Base-by-base conservation (phyloP, 129 eudicot genomes). In the Heracleum sosnowskyi region DNA sequence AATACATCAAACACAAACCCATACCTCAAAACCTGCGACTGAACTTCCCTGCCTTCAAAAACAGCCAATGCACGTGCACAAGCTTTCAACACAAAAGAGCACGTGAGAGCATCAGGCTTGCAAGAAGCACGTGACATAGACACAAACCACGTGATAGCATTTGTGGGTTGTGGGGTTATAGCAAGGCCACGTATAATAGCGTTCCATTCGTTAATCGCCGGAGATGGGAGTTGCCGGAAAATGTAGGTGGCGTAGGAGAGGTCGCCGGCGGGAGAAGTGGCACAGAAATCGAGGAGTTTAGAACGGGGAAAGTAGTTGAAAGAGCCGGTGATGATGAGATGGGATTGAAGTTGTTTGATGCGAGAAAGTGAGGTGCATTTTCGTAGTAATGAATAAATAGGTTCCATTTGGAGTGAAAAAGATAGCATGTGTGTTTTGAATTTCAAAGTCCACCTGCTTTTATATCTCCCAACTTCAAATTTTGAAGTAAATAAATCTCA, bases 51-150 rank as follows among this genome's bases (percentile, higher is more conserved):
- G 0, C 87, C 83, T 72, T 91, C 91, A 6, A 57, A 16, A 6
- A 66, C 53, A 11, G 90, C 97, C 73, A 94, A 62, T 0, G 91
- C 90, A 5, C 96, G 90, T 5, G 97, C 90, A 80, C 98, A 91
- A 10, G 97, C 98, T 77, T 94, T 93, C 70, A 94, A 90, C 68
- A 89, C 83, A 72, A 94, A 94, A 9, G 98, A 91, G 89, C 90
- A 91, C 55, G 98, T 89, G 86, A 94, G 91, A 20, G 98, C 97
- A 80, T 94, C 98, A 45, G 96, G 90, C 40, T 79, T 88, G 87
- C 90, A 87, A 20, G 82, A 78, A 26, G 82, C 53, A 22, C 91
- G 89, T 37, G 83, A 78, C 87, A 93, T 91, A 49, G 87, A 41
- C 68, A 87, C 81, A 86, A 79, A 94, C 36, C 60, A 78, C 29